Conservation (phyloP, 2,329 filamentous ascomycete genomes). For the Pyricularia sp. region DNA sequence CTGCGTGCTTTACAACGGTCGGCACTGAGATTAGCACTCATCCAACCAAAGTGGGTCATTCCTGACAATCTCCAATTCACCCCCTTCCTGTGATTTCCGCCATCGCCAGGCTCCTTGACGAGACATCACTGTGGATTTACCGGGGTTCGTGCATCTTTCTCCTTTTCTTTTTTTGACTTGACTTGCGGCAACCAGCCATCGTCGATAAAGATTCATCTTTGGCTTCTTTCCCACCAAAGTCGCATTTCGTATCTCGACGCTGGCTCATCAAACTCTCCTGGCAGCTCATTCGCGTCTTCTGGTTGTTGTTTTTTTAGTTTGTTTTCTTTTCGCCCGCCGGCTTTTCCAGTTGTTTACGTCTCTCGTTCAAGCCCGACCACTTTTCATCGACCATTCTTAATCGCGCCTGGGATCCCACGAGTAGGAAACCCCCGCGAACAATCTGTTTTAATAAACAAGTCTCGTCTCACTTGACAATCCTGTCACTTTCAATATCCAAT, state of each 20-base stretch:
- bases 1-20: background rate
- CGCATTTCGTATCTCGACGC: background rate
- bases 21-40: background rate
- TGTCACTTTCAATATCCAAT: background rate
- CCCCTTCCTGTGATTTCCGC: background rate
- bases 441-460: constrained; percentile 1
- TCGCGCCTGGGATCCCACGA: background rate
- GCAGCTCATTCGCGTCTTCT: background rate
- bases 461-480: background rate
- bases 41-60: constrained; percentile 1
- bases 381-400: background rate
- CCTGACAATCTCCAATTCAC: constrained; percentile 1
- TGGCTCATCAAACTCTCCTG: background rate
- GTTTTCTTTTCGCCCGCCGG: background rate
- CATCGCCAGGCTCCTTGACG: background rate
- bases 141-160: background rate
- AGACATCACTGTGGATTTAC: background rate
- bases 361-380: background rate
- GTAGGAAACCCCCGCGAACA: background rate
- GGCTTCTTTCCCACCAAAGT: background rate
- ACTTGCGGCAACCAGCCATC: background rate
- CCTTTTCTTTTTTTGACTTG: background rate
- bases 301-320: background rate
- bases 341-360: constrained; percentile 3
- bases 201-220: background rate